phyloP scores from a whole-genome alignment of 495 filamentous ascomycete species.

The Cryomyces minteri region DNA sequence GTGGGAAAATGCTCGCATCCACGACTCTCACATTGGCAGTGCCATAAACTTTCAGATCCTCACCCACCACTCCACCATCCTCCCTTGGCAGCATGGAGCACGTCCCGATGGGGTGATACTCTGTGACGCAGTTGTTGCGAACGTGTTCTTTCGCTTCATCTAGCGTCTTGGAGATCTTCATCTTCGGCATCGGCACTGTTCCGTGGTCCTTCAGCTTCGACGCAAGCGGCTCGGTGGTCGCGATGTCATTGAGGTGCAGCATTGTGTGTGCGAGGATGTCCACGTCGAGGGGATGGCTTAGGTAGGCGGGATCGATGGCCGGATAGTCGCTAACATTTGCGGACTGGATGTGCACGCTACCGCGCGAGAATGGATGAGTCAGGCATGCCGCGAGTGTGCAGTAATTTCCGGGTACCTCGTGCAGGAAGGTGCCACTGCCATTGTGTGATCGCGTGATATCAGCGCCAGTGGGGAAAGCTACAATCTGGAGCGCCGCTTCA shows the following conservation, averaged over 20 bases:
- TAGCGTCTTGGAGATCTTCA: neutral
- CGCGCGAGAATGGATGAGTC: constrained; percentile 7
- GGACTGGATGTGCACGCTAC: constrained; percentile 7
- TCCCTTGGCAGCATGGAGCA: neutral
- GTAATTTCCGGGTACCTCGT: too few species aligned
- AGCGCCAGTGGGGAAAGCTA: too few species aligned
- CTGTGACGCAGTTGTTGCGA: neutral
- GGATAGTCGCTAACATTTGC: neutral
- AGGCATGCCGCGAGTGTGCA: constrained; percentile 1
- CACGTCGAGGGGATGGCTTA: constrained; percentile 5
- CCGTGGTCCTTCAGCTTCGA: constrained; percentile 3
- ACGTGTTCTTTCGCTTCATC: neutral
- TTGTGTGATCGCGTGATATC: too few species aligned
- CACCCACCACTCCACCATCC: constrained; percentile 5
- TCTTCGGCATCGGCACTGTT: neutral
- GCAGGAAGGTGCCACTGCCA: too few species aligned
- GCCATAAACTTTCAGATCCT: constrained; percentile 8
- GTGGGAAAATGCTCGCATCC: constrained; percentile 11
- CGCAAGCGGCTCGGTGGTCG: constrained; percentile 1
- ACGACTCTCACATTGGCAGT: constrained; percentile 9
- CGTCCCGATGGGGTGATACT: constrained; percentile 5
- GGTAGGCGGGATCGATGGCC: constrained; percentile 3
- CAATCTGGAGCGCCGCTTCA: too few species aligned
- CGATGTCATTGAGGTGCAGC: too few species aligned
- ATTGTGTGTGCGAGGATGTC: constrained; percentile 1